These are phyloP conservation scores for Tolypocladium paradoxum DNA, from an alignment of 2,329 filamentous ascomycete species.

Conservation along the genomic window DNA sequence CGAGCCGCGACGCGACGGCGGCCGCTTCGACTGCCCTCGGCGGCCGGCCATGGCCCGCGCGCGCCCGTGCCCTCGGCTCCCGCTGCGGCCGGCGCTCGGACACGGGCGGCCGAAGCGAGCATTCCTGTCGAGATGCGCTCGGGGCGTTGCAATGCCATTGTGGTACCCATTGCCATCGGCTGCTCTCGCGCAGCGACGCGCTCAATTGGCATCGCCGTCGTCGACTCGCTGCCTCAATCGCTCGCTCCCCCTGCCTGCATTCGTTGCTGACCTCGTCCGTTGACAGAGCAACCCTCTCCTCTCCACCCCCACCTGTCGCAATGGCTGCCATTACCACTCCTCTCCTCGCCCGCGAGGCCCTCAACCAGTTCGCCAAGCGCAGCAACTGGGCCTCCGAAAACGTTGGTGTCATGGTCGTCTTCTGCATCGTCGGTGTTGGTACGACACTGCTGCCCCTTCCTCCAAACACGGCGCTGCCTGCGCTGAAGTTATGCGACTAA, in stretches of 20 bases:
- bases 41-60: neutral
- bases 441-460: constrained; percentile 7
- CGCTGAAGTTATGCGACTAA: neutral
- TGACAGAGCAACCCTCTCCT: neutral
- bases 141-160: neutral
- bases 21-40: neutral
- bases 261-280: neutral
- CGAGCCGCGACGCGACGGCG: neutral
- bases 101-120: neutral
- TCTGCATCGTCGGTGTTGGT: constrained; percentile 31
- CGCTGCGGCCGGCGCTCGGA: neutral
- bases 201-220: neutral
- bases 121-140: neutral
- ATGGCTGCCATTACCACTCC: constrained; percentile 30
- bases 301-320: constrained; percentile 17
- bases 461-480: neutral
- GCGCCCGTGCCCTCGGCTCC: neutral
- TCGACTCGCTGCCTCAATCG: neutral
- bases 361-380: constrained; percentile 29
- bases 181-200: neutral
- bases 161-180: neutral
- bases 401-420: constrained; percentile 30
- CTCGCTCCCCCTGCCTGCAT: neutral
- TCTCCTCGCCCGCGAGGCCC: constrained; percentile 23
- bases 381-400: constrained; percentile 28